Conservation (phyloP, 192 early-diverging fungal genomes). For the Oehlia diaphana region DNA sequence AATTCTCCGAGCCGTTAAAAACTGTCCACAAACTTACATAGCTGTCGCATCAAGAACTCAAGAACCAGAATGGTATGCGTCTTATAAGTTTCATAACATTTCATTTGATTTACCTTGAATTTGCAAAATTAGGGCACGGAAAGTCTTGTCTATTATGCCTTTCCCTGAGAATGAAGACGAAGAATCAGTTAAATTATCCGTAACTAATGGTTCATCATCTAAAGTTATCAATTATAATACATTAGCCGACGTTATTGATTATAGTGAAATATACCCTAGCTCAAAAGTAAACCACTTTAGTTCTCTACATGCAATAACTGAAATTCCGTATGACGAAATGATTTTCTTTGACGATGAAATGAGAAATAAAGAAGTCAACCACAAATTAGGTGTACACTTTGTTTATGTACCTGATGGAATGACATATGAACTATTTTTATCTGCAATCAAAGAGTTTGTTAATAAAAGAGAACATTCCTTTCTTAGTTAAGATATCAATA, state of each 20-base stretch:
- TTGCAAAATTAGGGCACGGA: not conserved
- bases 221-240: not conserved
- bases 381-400: constrained; percentile 42
- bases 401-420: constrained; percentile 36
- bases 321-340: constrained; percentile 46
- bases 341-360: constrained; percentile 54
- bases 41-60: constrained; percentile 42
- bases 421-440: constrained; percentile 34
- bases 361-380: constrained; percentile 37
- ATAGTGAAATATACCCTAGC: constrained; percentile 39
- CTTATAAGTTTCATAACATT: not conserved
- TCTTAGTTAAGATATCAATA: too few species aligned
- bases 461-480: not conserved
- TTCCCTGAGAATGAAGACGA: not conserved
- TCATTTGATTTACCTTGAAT: not conserved
- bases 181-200: not conserved
- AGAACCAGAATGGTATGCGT: constrained; percentile 42
- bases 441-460: constrained; percentile 8
- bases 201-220: not conserved
- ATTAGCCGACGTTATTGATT: constrained; percentile 32
- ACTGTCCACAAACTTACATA: constrained; percentile 36
- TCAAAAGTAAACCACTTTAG: constrained; percentile 44
- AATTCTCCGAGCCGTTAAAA: constrained; percentile 35
- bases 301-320: constrained; percentile 27
- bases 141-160: constrained; percentile 7